Evolutionary conservation across 2,329 filamentous ascomycete genomes (phyloP).

Genomic region (Juglanconis oblonga): DNA sequence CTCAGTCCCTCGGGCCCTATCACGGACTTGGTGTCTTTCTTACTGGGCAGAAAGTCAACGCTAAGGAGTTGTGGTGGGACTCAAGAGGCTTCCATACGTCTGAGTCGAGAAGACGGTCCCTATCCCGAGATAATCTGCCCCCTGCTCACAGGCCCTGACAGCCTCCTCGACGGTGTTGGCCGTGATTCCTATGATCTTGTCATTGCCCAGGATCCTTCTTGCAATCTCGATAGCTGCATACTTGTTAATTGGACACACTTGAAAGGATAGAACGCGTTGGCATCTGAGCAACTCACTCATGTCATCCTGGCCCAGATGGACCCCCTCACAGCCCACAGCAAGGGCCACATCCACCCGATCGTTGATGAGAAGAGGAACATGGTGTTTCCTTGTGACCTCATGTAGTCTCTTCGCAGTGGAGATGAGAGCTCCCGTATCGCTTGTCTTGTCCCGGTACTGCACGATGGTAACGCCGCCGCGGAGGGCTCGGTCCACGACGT

Average conservation of each 20-base stretch:
- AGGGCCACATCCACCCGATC: constrained; percentile 88
- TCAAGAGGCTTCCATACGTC: constrained; percentile 51
- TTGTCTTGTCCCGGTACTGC: constrained; percentile 86
- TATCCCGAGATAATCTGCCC: constrained; percentile 89
- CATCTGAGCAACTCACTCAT: constrained; percentile 54
- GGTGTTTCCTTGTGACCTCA: constrained; percentile 61
- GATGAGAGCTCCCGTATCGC: constrained; percentile 70
- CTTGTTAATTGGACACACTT: neutral
- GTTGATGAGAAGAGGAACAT: constrained; percentile 85
- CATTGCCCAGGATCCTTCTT: constrained; percentile 67
- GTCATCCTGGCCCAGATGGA: constrained; percentile 94
- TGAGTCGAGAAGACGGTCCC: constrained; percentile 85
- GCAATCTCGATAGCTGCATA: constrained; percentile 58
- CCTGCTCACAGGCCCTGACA: constrained; percentile 64
- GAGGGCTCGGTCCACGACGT: constrained; percentile 73
- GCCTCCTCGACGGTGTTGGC: constrained; percentile 75
- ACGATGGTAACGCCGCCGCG: constrained; percentile 80
- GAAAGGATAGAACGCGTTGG: neutral
- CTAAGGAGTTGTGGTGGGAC: constrained; percentile 22
- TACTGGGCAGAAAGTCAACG: constrained; percentile 43
- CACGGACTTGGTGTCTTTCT: constrained; percentile 81
- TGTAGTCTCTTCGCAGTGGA: constrained; percentile 71
- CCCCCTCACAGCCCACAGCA: constrained; percentile 82
- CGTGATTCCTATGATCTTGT: constrained; percentile 85
- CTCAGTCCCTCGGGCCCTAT: constrained; percentile 72